These are phyloP conservation scores for Gracilaria vermiculophylla DNA, from an alignment of 23 red algal species.

Conservation along the genomic window DNA sequence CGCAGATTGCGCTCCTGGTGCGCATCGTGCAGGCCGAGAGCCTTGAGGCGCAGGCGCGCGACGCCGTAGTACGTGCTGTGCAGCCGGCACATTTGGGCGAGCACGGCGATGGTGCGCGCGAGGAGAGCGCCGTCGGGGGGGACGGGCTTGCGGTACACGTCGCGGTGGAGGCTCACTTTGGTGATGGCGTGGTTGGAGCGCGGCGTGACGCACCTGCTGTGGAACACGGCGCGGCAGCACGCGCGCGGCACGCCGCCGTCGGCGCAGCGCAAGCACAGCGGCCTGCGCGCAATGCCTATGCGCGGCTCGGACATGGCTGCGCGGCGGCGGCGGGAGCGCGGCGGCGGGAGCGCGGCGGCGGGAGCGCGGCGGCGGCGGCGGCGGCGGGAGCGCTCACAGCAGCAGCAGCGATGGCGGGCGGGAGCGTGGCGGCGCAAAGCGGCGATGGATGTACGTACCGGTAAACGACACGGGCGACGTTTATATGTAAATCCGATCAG, in stretches of 20 bases:
- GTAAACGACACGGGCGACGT: neutral
- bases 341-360: no score
- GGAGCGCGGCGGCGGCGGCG: no score
- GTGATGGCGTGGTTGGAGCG: neutral
- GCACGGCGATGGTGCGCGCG: neutral
- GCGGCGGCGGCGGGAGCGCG: no score
- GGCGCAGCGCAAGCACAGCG: neutral
- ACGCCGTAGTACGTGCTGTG: slow-evolving; percentile 12
- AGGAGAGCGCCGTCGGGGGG: neutral
- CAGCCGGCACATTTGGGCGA: neutral
- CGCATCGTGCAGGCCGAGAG: neutral
- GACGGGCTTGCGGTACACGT: slow-evolving; percentile 4
- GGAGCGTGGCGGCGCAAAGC: no score
- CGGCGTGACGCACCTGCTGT: neutral
- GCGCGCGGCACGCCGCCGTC: neutral
- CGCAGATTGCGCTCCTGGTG: neutral
- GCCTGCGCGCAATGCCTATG: neutral
- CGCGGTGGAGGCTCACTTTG: neutral
- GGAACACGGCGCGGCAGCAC: neutral
- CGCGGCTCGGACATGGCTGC: neutral
- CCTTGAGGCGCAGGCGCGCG: neutral
- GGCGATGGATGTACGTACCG: neutral
- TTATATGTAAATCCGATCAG: neutral
- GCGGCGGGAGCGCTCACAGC: no score
- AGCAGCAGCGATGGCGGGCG: no score